Conservation (phyloP, 2,329 filamentous ascomycete genomes). For the Colletotrichum tofieldiae region DNA sequence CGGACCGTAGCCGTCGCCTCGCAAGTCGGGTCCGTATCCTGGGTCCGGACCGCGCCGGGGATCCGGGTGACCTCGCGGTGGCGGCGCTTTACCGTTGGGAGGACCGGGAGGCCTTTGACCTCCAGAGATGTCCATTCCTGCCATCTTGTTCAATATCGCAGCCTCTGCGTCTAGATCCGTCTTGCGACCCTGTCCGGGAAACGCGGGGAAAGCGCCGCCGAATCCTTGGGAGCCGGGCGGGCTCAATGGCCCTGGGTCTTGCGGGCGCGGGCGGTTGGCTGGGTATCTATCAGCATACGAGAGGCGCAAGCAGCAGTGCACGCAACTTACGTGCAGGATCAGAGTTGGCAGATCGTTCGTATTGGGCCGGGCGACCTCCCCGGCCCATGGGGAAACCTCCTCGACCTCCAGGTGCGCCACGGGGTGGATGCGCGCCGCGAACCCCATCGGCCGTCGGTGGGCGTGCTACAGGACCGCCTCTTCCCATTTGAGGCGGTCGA, state of each 20-base stretch:
- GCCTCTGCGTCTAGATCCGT: constrained; percentile 59
- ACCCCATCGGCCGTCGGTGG: constrained; percentile 57
- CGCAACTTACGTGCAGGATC: constrained; percentile 59
- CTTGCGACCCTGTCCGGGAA: constrained; percentile 58
- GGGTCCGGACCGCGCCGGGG: constrained; percentile 46
- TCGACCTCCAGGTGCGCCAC: constrained; percentile 52
- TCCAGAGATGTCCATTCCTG: constrained; percentile 56
- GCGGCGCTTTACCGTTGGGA: constrained; percentile 50
- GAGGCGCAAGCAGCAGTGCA: neutral
- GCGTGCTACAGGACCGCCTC: constrained; percentile 62
- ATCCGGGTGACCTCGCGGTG: constrained; percentile 50
- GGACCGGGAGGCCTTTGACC: constrained; percentile 23
- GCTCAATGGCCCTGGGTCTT: constrained; percentile 51
- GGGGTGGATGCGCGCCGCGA: constrained; percentile 57
- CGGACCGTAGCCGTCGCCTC: constrained; percentile 55
- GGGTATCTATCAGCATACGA: constrained; percentile 21
- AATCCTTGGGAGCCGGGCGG: constrained; percentile 49
- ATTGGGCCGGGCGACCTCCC: constrained; percentile 59
- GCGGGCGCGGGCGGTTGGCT: constrained; percentile 52
- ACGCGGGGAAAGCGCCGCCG: constrained; percentile 57
- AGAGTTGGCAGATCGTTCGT: constrained; percentile 55
- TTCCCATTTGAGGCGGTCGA: constrained; percentile 60
- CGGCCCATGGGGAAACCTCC: constrained; percentile 54
- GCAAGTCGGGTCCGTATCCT: constrained; percentile 55
- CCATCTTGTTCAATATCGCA: constrained; percentile 60